Evolutionary conservation across 306 rosid species (phyloP), one percentile per base, ranked within the genome.

Genomic region (Trifolium fragiferum): DNA sequence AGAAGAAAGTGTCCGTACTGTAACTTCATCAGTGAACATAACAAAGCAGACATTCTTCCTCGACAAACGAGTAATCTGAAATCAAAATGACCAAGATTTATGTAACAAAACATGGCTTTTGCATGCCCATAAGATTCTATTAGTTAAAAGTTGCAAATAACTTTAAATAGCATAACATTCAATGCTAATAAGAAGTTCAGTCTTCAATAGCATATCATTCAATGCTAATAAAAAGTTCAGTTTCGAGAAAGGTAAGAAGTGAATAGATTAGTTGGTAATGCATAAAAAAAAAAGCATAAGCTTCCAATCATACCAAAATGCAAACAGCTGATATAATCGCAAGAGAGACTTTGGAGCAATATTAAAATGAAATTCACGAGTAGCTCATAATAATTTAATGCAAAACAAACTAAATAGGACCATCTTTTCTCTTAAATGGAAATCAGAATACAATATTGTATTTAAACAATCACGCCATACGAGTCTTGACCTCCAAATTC

Each of bases 1-100:
- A 41, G 92, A 80, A 84, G 90, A 32, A 72, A 91, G 95, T 16
- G 88, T 76, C 51, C 58, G 81, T 66, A 88, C 41, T 16, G 97
- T 92, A 85, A 88, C 75, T 82, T 94, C 96, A 70, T 94, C 97
- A 33, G 86, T 84, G 61, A 92, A 94, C 93, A 92, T 92, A 27
- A 92, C 97, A 86, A 90, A 94, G 87, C 99, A 92, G 44, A 90
- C 97, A 84, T 91, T 91, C 83, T 91, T 94, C 86, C 88, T 91
- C 59, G 97, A 94, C 69, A 87, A 61, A 64, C 92, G 96, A 76
- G 96, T 86, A 53, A 94, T 87, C 98, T 94, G 93, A 81, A 87
- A 90, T 76, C 49, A 75, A 47, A 43, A 63, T 61, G 63, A 54
- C 46, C 59, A 72, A 16, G 47, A 46, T 81, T 59, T 79, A 41